phyloP scores from a whole-genome alignment of 495 filamentous ascomycete genomes.

The Aspergillus campestris region DNA sequence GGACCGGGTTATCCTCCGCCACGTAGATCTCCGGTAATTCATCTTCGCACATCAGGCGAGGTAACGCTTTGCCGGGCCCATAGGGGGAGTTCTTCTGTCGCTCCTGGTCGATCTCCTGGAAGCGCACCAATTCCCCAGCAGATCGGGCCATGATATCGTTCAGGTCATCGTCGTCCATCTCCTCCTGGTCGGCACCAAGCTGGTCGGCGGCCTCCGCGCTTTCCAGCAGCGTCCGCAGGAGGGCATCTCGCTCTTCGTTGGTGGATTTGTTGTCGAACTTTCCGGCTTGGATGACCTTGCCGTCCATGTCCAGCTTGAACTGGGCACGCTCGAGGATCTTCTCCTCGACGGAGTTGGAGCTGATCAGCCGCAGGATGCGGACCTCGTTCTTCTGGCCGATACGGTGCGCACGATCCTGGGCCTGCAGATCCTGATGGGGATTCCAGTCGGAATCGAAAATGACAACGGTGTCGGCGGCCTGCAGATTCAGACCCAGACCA shows the following conservation, averaged over 20 bases:
- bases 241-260: constrained; percentile 93
- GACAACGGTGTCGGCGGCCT: constrained; percentile 97
- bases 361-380: constrained; percentile 89
- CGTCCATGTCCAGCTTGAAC: constrained; percentile 98
- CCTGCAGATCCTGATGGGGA: constrained; percentile 97
- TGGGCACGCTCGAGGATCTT: constrained; percentile 96
- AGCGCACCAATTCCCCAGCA: constrained; percentile 60
- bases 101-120: constrained; percentile 73
- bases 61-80: constrained; percentile 55
- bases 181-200: constrained; percentile 59
- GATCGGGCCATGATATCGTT: constrained; percentile 79
- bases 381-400: constrained; percentile 99
- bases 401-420: constrained; percentile 98
- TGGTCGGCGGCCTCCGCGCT: constrained; percentile 81
- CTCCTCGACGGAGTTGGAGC: constrained; percentile 93
- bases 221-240: constrained; percentile 85
- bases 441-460: constrained; percentile 99
- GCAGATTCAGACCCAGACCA: constrained; percentile 92
- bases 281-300: constrained; percentile 98
- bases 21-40: constrained; percentile 94
- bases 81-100: constrained; percentile 55
- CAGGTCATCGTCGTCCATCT: constrained; percentile 96
- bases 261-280: constrained; percentile 99
- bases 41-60: constrained; percentile 76
- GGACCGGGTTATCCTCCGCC: constrained; percentile 73